Percentiles rank a stretch among this genome's conserved stretches.
phyloP scores from a whole-genome alignment of 208 protist genomes.

The Crithidia mellificae region DNA sequence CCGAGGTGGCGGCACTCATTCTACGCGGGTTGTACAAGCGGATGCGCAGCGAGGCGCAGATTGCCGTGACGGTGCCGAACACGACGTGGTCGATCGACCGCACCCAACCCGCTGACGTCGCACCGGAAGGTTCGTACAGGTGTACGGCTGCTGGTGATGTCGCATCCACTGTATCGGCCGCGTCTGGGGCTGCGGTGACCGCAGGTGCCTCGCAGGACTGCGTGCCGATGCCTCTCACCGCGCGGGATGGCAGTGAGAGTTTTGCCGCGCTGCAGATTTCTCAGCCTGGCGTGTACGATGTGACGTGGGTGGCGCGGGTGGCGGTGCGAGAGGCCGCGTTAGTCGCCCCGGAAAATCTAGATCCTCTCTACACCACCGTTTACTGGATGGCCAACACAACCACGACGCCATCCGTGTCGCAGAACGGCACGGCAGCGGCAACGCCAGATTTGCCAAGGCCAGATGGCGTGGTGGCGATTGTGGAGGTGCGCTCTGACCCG shows the following conservation, averaged over 20 bases:
- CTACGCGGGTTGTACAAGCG: constrained; percentile 43
- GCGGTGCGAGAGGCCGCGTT: constrained; percentile 38
- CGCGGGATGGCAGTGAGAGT: constrained; percentile 38
- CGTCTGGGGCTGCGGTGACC: not conserved
- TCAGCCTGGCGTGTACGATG: constrained; percentile 56
- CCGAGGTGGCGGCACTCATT: constrained; percentile 48
- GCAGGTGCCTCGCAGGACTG: constrained; percentile 4
- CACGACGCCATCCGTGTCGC: not conserved
- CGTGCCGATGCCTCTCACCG: not conserved
- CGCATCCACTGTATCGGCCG: not conserved
- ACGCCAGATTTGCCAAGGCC: not conserved
- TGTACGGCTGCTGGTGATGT: constrained; percentile 20
- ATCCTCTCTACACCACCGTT: constrained; percentile 44
- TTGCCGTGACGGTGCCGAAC: constrained; percentile 46
- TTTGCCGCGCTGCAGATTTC: constrained; percentile 42
- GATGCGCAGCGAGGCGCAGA: constrained; percentile 42
- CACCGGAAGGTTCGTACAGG: constrained; percentile 40
- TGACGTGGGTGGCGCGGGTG: constrained; percentile 55
- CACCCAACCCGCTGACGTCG: constrained; percentile 24
- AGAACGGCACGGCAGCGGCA: constrained; percentile 1
- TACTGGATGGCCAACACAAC: not conserved
- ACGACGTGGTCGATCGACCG: constrained; percentile 40
- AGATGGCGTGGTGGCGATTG: not conserved
- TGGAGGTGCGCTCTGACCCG: constrained; percentile 58
- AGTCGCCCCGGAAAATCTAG: constrained; percentile 43